Evolutionary conservation across 768 basidiomycete genomes (phyloP), one percentile per base, ranked within the genome.

Genomic region (Leccinum arenicola): DNA sequence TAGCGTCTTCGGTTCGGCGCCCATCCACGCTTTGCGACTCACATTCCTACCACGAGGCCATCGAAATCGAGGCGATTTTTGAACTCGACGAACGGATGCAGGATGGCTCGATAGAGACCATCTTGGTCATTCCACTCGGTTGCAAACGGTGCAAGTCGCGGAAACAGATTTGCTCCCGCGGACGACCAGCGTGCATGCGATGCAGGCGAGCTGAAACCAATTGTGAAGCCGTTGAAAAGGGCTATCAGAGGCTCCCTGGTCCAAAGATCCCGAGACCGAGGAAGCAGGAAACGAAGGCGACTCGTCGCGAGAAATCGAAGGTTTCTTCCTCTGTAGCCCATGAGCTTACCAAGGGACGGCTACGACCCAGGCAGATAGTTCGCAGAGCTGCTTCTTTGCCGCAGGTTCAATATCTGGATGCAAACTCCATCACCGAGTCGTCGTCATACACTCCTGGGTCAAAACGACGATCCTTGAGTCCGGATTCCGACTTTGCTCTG

Each of bases 1-100:
- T 68, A 29, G n/a, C 5, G 11, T 50, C 61, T 27, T 52, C 67
- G 1, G 69, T 74, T 27, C 73, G 73, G 11, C 67, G 73, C 33
- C 71, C 71, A 15, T 52, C 61, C n/a, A 59, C 27, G 3, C 61
- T 58, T 12, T 69, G 64, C 1, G 55, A 62, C 35, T 63, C 61
- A 19, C 2, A 47, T 4, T 43, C 35, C 7, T 74, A 68, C 52
- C 71, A 73, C 10, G 25, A 56, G 15, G 50, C 2, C 23, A 57
- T 73, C 54, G 66, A 71, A 33, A 51, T 63, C 14, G 19, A 55
- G 7, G 57, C 58, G 3, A 73, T 73, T 9, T 74, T 74, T 33
- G 71, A 74, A 45, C 63, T 73, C 43, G 56, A 67, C 5, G 61
- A 64, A 58, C 31, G 25, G 27, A 58, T 55, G 43, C 1, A 36